Conservation (phyloP, 2,329 filamentous ascomycete genomes). For the Penicillium sp. region DNA sequence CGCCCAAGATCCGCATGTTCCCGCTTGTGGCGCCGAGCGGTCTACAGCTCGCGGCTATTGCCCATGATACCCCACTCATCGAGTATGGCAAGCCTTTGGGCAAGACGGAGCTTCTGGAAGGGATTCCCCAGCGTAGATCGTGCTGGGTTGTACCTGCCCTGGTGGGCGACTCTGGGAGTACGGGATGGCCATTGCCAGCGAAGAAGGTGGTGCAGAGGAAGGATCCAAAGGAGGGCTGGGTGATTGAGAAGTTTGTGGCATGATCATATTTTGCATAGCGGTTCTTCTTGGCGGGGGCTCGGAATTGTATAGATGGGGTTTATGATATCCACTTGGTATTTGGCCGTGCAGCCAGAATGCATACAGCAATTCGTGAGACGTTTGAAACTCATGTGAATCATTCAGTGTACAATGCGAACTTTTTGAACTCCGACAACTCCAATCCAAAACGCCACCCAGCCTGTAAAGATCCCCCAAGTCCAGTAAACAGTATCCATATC, state of each 20-base stretch:
- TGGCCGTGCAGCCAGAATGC: not conserved
- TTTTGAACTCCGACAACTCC: slow-evolving; percentile 1
- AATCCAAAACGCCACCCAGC: slow-evolving; percentile 4
- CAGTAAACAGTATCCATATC: not conserved
- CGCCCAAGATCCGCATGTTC: slow-evolving; percentile 80
- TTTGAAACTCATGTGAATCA: not conserved
- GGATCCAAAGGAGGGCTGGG: slow-evolving; percentile 72
- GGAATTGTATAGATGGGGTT: slow-evolving; percentile 22
- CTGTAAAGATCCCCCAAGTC: not conserved
- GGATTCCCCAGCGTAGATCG: slow-evolving; percentile 61
- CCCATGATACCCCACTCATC: slow-evolving; percentile 81
- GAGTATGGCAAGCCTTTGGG: slow-evolving; percentile 89
- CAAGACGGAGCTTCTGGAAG: slow-evolving; percentile 62
- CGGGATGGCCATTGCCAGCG: slow-evolving; percentile 84
- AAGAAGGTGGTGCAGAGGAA: slow-evolving; percentile 81
- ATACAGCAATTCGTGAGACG: not conserved
- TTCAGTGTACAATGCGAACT: slow-evolving; percentile 1
- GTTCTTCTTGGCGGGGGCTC: not conserved
- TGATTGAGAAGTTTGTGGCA: slow-evolving; percentile 59
- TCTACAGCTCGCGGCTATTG: slow-evolving; percentile 73
- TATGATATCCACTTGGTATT: slow-evolving; percentile 25
- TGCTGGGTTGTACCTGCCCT: slow-evolving; percentile 83
- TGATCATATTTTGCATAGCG: slow-evolving; percentile 14
- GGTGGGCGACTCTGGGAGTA: slow-evolving; percentile 66
- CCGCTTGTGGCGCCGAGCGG: slow-evolving; percentile 78